Evolutionary conservation across 1,139 yeast genomes (phyloP), one percentile per base, ranked within the genome.

Genomic region (Geotrichum histeridarum): DNA sequence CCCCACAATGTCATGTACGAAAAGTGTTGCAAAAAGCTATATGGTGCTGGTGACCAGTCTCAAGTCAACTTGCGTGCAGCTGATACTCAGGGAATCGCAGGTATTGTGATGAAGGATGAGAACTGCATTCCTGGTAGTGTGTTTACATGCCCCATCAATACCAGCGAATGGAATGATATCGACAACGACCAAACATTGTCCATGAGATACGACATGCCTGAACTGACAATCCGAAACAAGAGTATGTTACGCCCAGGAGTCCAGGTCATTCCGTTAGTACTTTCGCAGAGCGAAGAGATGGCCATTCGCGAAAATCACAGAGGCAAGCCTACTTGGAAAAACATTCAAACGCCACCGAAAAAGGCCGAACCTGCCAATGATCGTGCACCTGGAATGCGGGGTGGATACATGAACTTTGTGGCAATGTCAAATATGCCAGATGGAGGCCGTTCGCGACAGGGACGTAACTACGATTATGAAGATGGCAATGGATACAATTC

Each of bases 231-330:
- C 8, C 60, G 58, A 14, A 73, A 74, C 53, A 93, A 93, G 67
- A 85, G 95, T 2, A 86, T 93, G 87, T 73, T 93, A 30, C 71
- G 93, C 58, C 86, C 84, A 53, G 98, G 98, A 0, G 87, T 77
- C 63, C 81, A 83, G 57, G 78, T 89, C 1, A 83, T 83, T 57
- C 71, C 72, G 18, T 76, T 77, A 11, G 84, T 84, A 1, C 74
- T 91, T 49, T 81, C 82, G 6, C 61, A 57, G 38, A 52, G 53
- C n/a, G 53, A 51, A 18, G 57, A 52, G 18, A 54, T 43, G 17
- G 33, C 37, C 15, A 47, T 39, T n/a, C 54, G 52, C 8, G 56
- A 53, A 15, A 17, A 42, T 2, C 59, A 57, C 39, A 58, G 60
- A 37, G 64, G 64, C 35, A 60, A 63, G 54, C 68, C 59, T 54